Evolutionary conservation across 305 asterid species (phyloP), one percentile per base, ranked within the genome.

Genomic region (Fraxinus albicans): DNA sequence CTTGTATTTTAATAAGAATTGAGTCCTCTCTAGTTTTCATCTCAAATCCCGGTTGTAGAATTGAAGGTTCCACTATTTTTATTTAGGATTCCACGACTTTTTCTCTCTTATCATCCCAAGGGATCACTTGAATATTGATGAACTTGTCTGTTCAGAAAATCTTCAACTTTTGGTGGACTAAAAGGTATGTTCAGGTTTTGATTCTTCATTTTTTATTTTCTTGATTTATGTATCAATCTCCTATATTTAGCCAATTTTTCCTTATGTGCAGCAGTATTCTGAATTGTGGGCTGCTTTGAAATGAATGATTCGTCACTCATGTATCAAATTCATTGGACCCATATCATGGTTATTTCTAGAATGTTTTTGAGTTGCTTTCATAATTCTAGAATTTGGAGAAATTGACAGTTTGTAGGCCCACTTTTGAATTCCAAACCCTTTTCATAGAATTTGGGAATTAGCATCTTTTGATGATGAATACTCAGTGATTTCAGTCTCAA

Each of bases 131-230:
- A 87, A 63, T 44, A 44, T 69, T 21, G 80, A 63, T 65, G 86
- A 83, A 35, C 47, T 88, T 77, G 82, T 79, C 80, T 74, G 67
- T 76, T 85, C 77, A 73, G 76, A 76, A 60, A 42, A 77, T 79
- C 76, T 82, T 33, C 53, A 40, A 63, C 8, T 73, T 82, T 83
- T 86, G 84, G 87, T 86, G 90, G 89, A 77, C 81, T 80, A 80
- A 40, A 58, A 90, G 95, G 97, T 93, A 91, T 83, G 93, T 36
- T 58, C 78, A 81, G 33, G 72, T 23, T 69, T 50, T 34, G 78
- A 86, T 73, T 82, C 77, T 79, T 50, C 10, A 21, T 2, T 47
- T n/a, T 4, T 21, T 8, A 25, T n/a, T 29, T 81, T 53, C 55
- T 82, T 84, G 63, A 72, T 80, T 83, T 74, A 17, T 50, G 72